Percentiles rank a stretch among this genome's conserved stretches.
These are phyloP conservation scores for Botrytis hyacinthi DNA, from an alignment of 2,329 filamentous ascomycete genomes.

Conservation along the genomic window DNA sequence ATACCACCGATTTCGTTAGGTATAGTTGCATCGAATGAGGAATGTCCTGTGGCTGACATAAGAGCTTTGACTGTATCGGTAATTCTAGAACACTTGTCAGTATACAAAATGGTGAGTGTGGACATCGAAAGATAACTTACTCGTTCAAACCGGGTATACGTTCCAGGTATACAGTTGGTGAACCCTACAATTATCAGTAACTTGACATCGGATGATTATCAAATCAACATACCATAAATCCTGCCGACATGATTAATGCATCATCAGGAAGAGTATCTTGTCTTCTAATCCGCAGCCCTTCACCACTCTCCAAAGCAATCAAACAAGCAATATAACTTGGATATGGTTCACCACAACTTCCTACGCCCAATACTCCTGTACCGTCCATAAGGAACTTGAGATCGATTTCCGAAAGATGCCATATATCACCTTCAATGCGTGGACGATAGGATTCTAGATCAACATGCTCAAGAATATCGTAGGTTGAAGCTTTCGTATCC, in stretches of 20 bases:
- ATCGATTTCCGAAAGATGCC: constrained; percentile 58
- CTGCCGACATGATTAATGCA: constrained; percentile 32
- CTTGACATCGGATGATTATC: neutral
- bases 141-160: constrained; percentile 36
- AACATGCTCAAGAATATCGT: constrained; percentile 30
- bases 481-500: constrained; percentile 31
- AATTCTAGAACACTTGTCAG: constrained; percentile 25
- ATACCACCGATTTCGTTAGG: constrained; percentile 65
- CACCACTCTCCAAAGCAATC: constrained; percentile 31
- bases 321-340: constrained; percentile 48
- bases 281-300: constrained; percentile 31
- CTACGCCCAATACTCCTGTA: constrained; percentile 60
- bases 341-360: constrained; percentile 53
- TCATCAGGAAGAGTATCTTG: constrained; percentile 36
- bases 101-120: neutral
- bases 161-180: constrained; percentile 37
- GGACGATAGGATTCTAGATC: constrained; percentile 42
- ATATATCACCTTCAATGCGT: constrained; percentile 49
- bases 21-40: constrained; percentile 51
- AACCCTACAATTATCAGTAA: constrained; percentile 28
- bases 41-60: constrained; percentile 28
- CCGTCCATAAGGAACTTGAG: constrained; percentile 56
- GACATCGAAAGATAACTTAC: constrained; percentile 23
- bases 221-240: constrained; percentile 34
- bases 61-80: constrained; percentile 34